A percentile compares a stretch with the other conserved stretches of the same genome.
phyloP scores from a whole-genome alignment of 2,329 filamentous ascomycete genomes.

The Monilinia fructigena region DNA sequence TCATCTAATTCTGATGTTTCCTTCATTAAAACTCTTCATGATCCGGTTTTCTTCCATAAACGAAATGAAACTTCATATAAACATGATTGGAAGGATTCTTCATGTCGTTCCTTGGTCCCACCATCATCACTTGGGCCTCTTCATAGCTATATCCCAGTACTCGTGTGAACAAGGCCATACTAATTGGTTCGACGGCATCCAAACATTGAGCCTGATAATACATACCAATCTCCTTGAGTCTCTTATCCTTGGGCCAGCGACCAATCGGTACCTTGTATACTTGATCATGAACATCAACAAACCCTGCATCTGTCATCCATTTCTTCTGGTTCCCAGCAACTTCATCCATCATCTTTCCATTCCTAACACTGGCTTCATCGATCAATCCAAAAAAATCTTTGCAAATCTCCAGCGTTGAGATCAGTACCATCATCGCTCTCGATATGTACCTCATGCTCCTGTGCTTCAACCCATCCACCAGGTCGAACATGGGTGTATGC shows the following conservation, averaged over 20 bases:
- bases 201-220: slow-evolving; percentile 22
- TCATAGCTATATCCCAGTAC: slow-evolving; percentile 49
- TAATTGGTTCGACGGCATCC: slow-evolving; percentile 23
- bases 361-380: slow-evolving; percentile 46
- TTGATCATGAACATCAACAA: slow-evolving; percentile 47
- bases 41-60: slow-evolving; percentile 38
- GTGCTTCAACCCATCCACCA: slow-evolving; percentile 55
- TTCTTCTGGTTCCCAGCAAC: slow-evolving; percentile 40
- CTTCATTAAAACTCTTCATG: neutral
- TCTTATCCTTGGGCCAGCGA: slow-evolving; percentile 47
- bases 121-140: slow-evolving; percentile 49
- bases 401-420: slow-evolving; percentile 44
- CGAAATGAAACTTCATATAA: slow-evolving; percentile 56
- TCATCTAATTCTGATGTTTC: neutral
- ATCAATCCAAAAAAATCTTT: slow-evolving; percentile 50
- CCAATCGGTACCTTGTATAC: slow-evolving; percentile 45
- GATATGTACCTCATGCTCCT: slow-evolving; percentile 53
- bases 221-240: slow-evolving; percentile 24
- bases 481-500: slow-evolving; percentile 51
- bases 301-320: slow-evolving; percentile 51
- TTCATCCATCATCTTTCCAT: slow-evolving; percentile 47
- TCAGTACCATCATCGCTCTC: slow-evolving; percentile 46
- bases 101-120: slow-evolving; percentile 49
- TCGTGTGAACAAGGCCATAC: slow-evolving; percentile 45
- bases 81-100: slow-evolving; percentile 42